Percentiles rank a stretch among this genome's conserved stretches.
Conservation (phyloP, 495 filamentous ascomycete genomes). For the Neurospora tetraspora region DNA sequence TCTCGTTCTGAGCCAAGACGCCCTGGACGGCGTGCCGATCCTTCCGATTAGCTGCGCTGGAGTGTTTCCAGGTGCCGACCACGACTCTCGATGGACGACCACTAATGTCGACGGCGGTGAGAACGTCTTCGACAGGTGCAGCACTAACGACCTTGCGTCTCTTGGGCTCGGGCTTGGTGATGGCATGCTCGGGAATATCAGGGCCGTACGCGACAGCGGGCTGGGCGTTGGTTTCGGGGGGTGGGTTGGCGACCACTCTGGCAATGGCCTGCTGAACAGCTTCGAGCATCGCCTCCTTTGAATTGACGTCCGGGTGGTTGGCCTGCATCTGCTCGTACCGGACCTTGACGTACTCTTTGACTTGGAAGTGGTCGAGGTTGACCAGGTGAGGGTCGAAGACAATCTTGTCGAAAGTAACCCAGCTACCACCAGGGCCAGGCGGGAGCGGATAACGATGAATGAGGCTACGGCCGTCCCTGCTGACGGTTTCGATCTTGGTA, state of each 20-base stretch:
- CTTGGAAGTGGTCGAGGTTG: constrained; percentile 33
- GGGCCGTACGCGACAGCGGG: constrained; percentile 33
- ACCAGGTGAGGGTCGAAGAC: constrained; percentile 40
- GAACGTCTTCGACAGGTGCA: background rate
- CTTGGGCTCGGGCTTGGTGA: constrained; percentile 23
- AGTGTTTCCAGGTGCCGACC: constrained; percentile 40
- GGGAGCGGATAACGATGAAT: constrained; percentile 32
- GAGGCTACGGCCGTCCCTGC: constrained; percentile 28
- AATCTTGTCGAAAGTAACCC: constrained; percentile 44
- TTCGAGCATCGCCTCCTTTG: constrained; percentile 1
- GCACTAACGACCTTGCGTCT: constrained; percentile 18
- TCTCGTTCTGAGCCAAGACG: constrained; percentile 41
- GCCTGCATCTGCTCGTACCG: constrained; percentile 23
- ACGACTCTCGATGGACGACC: constrained; percentile 37
- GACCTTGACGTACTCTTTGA: constrained; percentile 48
- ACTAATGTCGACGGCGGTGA: constrained; percentile 17
- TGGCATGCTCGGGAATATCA: constrained; percentile 29
- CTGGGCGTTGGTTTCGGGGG: constrained; percentile 21
- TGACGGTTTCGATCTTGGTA: constrained; percentile 35
- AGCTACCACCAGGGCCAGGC: constrained; percentile 43
- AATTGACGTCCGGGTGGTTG: constrained; percentile 21
- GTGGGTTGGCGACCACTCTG: constrained; percentile 23
- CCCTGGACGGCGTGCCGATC: constrained; percentile 45
- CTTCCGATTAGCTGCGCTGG: constrained; percentile 20
- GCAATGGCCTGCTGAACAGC: constrained; percentile 32